Evolutionary conservation across 495 filamentous ascomycete species (phyloP), one percentile per base, ranked within the genome.

Genomic region (Chaetomidium leptoderma): DNA sequence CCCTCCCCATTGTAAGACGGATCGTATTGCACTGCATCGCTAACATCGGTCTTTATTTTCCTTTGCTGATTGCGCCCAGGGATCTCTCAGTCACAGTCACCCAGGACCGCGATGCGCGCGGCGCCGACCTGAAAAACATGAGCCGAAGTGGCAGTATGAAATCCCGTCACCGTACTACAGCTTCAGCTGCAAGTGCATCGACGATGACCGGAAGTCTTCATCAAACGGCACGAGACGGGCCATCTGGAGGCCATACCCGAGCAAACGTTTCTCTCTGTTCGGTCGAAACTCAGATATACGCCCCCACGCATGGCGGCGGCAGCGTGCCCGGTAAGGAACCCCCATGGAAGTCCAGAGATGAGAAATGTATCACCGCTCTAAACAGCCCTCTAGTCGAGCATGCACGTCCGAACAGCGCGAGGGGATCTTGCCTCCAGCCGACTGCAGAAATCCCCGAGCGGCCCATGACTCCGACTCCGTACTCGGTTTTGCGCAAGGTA

Each of bases 401-500:
- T 29, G 6, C 23, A 2, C 46, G 14, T 3, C 4, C 26, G 6
- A 17, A 27, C 26, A 52, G 30, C 29, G 17, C 33, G 24, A 23
- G 23, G 21, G 54, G n/a, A 0, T 32, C 32, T 2, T 53, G 26
- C 17, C 24, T 17, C 1, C 11, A 16, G 4, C 29, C 47, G 0
- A 13, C 17, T 3, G 8, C 40, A 1, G 42, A 43, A 4, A 16
- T 32, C 14, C 17, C 3, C 16, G 54, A 58, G 17, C 45, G 59
- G 14, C 54, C 59, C 5, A 52, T 33, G 17, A 61, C 40, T 2
- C 59, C 59, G 0, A 58, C 54, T 6, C 59, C 54, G 8, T 57
- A 52, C 4, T 56, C 59, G 16, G 13, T 24, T 1, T 32, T 53
- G 23, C 27, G 29, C 4, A 61, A 57, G 30, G 45, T 50, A 6